Conservation (phyloP, 2,329 filamentous ascomycete genomes). For the Fusarium papillatum region DNA sequence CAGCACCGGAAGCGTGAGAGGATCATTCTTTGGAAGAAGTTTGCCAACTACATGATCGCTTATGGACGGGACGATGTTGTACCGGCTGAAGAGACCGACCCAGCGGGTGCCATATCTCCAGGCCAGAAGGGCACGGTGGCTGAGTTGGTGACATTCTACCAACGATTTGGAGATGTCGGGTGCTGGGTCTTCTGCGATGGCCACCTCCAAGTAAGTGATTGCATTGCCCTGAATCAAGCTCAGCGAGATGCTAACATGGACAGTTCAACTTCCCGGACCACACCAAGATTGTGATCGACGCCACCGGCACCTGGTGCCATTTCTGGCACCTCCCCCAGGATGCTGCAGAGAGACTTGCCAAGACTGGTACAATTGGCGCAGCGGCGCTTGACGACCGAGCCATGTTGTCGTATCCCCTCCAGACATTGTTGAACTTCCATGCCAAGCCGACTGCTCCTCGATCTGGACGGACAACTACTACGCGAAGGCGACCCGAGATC, state of each 20-base stretch:
- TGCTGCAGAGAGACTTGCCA: constrained; percentile 74
- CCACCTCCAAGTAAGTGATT: constrained; percentile 74
- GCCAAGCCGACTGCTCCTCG: constrained; percentile 57
- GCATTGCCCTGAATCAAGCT: not conserved
- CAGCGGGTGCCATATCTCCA: constrained; percentile 55
- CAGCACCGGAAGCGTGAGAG: constrained; percentile 76
- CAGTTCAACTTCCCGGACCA: constrained; percentile 92
- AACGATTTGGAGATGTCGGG: constrained; percentile 84
- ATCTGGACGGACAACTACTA: constrained; percentile 59
- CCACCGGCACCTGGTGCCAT: constrained; percentile 81
- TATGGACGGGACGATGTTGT: constrained; percentile 79
- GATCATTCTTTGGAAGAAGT: constrained; percentile 79
- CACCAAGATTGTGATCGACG: constrained; percentile 85
- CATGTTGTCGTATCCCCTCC: constrained; percentile 78
- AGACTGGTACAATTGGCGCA: constrained; percentile 76
- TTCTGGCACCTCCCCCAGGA: constrained; percentile 83
- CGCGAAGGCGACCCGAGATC: constrained; percentile 71
- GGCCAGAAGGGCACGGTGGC: constrained; percentile 54
- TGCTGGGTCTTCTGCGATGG: constrained; percentile 88
- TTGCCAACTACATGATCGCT: constrained; percentile 80
- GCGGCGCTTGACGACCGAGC: constrained; percentile 79
- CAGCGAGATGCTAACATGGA: constrained; percentile 37
- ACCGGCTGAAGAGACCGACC: constrained; percentile 60
- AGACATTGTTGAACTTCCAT: constrained; percentile 80
- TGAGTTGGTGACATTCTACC: constrained; percentile 83